A percentile compares a stretch with the other conserved stretches of the same genome.
Conservation (phyloP, 2,329 filamentous ascomycete species). For the Dactylella cylindrospora region DNA sequence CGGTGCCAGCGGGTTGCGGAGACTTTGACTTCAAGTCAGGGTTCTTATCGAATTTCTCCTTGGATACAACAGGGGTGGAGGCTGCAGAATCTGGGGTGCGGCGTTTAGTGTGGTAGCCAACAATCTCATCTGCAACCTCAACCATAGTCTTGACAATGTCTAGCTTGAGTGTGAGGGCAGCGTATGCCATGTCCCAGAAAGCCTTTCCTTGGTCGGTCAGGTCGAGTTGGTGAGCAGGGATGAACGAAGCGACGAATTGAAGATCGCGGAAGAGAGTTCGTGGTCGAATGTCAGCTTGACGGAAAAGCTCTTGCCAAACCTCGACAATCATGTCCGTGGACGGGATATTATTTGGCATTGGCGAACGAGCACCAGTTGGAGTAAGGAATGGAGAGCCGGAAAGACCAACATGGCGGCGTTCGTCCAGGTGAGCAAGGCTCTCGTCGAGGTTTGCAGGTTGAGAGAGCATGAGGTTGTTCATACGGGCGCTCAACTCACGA, state of each 20-base stretch:
- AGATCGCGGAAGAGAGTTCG: constrained; percentile 79
- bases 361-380: constrained; percentile 47
- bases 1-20: constrained; percentile 45
- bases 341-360: constrained; percentile 48
- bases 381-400: constrained; percentile 48
- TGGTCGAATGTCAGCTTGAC: constrained; percentile 68
- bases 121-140: constrained; percentile 70
- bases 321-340: constrained; percentile 67
- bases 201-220: constrained; percentile 68
- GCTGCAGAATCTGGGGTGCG: constrained; percentile 53
- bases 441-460: constrained; percentile 62
- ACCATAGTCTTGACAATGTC: constrained; percentile 83
- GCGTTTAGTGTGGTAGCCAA: constrained; percentile 68
- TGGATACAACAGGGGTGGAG: constrained; percentile 16
- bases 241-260: constrained; percentile 71
- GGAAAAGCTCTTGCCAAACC: constrained; percentile 68
- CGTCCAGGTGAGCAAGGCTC: constrained; percentile 69
- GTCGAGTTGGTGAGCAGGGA: constrained; percentile 63
- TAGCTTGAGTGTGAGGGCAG: constrained; percentile 82
- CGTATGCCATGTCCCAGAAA: constrained; percentile 86
- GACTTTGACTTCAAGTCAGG: constrained; percentile 44
- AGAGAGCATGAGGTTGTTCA: constrained; percentile 53
- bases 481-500: constrained; percentile 55
- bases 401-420: constrained; percentile 60
- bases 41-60: constrained; percentile 50